Evolutionary conservation across 257 asterid species (phyloP).

Genomic region (Penstemon davidsonii): DNA sequence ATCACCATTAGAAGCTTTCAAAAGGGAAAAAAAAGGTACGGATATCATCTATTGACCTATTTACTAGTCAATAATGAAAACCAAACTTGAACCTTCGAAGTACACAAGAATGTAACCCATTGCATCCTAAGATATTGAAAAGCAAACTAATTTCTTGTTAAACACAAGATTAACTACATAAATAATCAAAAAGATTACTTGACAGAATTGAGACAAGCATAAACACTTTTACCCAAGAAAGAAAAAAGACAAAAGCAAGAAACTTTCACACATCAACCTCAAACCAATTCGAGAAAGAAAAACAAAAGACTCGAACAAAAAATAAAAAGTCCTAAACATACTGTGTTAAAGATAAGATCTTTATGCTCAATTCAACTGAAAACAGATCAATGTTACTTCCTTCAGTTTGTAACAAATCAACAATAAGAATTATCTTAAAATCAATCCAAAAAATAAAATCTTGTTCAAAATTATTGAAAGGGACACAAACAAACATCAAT

Average conservation of each 20-base stretch:
- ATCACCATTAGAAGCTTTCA: not conserved
- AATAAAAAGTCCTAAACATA: slow-evolving; percentile 6
- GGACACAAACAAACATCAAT: not conserved
- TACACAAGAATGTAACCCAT: not conserved
- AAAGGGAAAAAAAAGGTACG: not conserved
- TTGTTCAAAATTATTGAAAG: not conserved
- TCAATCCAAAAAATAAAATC: slow-evolving; percentile 3
- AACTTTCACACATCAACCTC: slow-evolving; percentile 4
- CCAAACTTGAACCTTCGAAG: not conserved
- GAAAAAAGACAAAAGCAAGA: slow-evolving; percentile 6
- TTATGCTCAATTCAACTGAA: slow-evolving; percentile 14
- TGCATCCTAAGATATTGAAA: not conserved
- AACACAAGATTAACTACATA: not conserved
- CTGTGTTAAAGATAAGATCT: slow-evolving; percentile 1
- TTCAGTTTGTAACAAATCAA: slow-evolving; percentile 6
- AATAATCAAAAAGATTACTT: slow-evolving; percentile 4
- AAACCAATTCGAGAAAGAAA: slow-evolving; percentile 8
- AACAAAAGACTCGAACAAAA: not conserved
- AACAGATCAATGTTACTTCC: not conserved
- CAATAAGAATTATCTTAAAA: slow-evolving; percentile 14
- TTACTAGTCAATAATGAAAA: not conserved
- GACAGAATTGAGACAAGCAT: not conserved
- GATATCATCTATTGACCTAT: not conserved
- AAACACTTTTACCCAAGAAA: not conserved
- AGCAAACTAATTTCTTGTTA: not conserved